Conservation (phyloP, 2,329 filamentous ascomycete genomes). For the Xylaria multiplex region DNA sequence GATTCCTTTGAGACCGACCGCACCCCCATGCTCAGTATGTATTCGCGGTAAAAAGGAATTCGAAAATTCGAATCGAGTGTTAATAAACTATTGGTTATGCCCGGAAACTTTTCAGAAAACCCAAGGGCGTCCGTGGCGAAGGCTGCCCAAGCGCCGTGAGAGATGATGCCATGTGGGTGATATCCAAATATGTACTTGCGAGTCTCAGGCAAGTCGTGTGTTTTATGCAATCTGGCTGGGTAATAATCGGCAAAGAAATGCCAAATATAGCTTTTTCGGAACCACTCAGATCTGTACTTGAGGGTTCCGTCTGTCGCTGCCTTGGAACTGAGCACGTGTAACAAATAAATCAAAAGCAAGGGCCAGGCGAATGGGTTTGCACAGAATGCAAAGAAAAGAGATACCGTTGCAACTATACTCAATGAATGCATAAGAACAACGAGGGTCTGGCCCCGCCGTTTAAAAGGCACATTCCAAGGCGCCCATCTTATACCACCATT, state of each 20-base stretch:
- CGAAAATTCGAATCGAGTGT: slow-evolving; percentile 97
- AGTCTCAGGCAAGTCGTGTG: slow-evolving; percentile 78
- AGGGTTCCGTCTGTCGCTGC: slow-evolving; percentile 80
- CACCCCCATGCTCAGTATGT: slow-evolving; percentile 87
- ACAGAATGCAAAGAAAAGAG: slow-evolving; percentile 89
- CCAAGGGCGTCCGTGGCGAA: slow-evolving; percentile 91
- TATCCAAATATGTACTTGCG: slow-evolving; percentile 97
- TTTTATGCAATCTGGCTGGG: slow-evolving; percentile 87
- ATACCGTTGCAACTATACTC: slow-evolving; percentile 75
- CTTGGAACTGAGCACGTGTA: slow-evolving; percentile 84
- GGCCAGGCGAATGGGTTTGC: slow-evolving; percentile 95
- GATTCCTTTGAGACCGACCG: slow-evolving; percentile 90
- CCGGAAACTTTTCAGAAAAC: slow-evolving; percentile 87
- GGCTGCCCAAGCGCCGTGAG: slow-evolving; percentile 91
- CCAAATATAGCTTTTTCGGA: slow-evolving; percentile 82
- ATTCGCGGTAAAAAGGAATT: slow-evolving; percentile 92
- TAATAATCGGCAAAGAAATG: slow-evolving; percentile 92
- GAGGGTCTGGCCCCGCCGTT: slow-evolving; percentile 79
- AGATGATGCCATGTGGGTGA: slow-evolving; percentile 97
- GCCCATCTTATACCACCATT: slow-evolving; percentile 79
- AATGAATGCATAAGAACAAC: slow-evolving; percentile 80
- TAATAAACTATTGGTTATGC: slow-evolving; percentile 91
- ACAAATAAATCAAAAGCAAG: slow-evolving; percentile 76
- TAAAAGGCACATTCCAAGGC: slow-evolving; percentile 77
- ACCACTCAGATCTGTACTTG: slow-evolving; percentile 76